Conservation (phyloP, 2,329 filamentous ascomycete genomes). For the Aspergillus phoenicis region DNA sequence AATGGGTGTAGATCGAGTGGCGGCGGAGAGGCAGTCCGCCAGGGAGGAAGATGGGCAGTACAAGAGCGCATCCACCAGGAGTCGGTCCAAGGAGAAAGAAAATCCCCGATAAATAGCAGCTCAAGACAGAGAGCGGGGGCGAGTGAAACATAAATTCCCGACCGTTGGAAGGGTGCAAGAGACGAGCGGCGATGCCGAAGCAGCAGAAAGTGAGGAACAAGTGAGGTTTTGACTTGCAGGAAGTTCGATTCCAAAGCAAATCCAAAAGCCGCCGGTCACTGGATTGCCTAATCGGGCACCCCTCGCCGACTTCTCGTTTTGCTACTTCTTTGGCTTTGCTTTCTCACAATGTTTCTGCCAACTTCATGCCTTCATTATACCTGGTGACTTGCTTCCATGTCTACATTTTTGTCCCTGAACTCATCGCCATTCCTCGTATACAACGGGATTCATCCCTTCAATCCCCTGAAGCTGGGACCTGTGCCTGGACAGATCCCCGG, state of each 20-base stretch:
- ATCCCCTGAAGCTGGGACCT: no score
- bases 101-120: not conserved
- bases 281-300: constrained; percentile 10
- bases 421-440: not conserved
- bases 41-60: constrained; percentile 5
- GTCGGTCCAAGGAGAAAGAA: not conserved
- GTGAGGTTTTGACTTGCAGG: no score
- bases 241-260: no score
- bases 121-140: not conserved
- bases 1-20: constrained; percentile 1
- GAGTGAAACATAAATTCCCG: not conserved
- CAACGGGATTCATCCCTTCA: no score
- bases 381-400: no score
- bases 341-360: not conserved
- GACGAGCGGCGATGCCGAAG: not conserved
- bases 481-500: no score
- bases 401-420: not conserved
- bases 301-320: not conserved
- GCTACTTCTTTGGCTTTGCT: not conserved
- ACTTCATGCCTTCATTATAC: not conserved
- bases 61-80: not conserved
- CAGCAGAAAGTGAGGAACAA: not conserved
- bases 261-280: constrained; percentile 7
- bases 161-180: not conserved
- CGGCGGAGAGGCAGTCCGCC: constrained; percentile 17